A percentile compares a stretch with the other conserved stretches of the same genome.
Evolutionary conservation across 345 rosid genomes (phyloP).

Genomic region (Corchorus capsularis): DNA sequence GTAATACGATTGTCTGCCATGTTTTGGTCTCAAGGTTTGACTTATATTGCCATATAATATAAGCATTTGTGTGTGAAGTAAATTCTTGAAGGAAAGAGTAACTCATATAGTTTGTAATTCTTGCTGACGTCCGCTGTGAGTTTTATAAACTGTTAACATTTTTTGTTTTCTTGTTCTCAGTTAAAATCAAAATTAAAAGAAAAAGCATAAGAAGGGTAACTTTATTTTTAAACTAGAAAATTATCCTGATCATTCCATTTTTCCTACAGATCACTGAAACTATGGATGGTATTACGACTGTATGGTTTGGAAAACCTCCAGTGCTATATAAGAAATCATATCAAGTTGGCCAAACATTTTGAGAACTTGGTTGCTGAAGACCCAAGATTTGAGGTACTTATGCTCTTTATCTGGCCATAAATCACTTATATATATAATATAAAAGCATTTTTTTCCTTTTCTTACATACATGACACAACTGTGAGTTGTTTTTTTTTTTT

Average conservation of each 20-base stretch:
- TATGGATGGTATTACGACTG: constrained; percentile 87
- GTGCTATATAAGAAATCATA: constrained; percentile 73
- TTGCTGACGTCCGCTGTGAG: neutral
- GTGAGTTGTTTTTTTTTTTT: neutral
- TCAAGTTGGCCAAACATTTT: constrained; percentile 65
- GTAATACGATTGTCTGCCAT: too few relatives aligned
- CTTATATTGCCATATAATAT: neutral
- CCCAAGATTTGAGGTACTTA: constrained; percentile 73
- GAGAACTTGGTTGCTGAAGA: constrained; percentile 64
- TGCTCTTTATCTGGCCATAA: neutral
- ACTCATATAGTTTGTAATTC: neutral
- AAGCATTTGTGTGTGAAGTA: neutral
- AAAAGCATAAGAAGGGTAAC: neutral
- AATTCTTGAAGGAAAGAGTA: neutral
- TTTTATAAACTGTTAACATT: neutral
- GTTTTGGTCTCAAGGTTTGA: too few relatives aligned
- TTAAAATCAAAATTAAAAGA: neutral
- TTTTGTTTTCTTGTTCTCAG: neutral
- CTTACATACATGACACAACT: neutral
- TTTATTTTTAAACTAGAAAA: neutral
- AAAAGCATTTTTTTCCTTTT: neutral
- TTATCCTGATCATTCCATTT: neutral
- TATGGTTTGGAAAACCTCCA: constrained; percentile 77
- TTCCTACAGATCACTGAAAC: constrained; percentile 67
- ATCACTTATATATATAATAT: neutral